Percentiles rank a stretch among this genome's conserved stretches.
Evolutionary conservation across 1,284 basidiomycete species (phyloP).

Genomic region (Phenoliferia sp.): DNA sequence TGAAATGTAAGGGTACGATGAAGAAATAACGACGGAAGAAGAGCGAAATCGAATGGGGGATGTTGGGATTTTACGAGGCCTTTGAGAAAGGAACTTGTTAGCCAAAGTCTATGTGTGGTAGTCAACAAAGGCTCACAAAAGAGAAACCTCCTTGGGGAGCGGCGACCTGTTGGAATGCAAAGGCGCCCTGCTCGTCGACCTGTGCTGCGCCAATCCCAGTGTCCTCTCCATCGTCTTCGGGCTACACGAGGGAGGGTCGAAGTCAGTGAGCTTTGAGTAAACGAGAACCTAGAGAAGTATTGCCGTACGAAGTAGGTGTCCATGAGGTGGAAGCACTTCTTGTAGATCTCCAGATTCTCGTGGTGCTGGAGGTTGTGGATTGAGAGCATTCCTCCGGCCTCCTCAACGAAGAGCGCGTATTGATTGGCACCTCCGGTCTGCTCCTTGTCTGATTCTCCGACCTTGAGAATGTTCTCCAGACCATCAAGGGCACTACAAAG

Average conservation of each 20-base stretch:
- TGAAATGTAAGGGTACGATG: no score
- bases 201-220: slow-evolving; percentile 71
- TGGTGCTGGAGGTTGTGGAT: slow-evolving; percentile 99
- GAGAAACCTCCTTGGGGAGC: slow-evolving; percentile 93
- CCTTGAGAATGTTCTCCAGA: slow-evolving; percentile 96
- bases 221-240: slow-evolving; percentile 51
- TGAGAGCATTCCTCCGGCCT: slow-evolving; percentile 96
- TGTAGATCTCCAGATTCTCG: slow-evolving; percentile 98
- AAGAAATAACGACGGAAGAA: no score
- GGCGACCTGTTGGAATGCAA: slow-evolving; percentile 67
- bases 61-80: not conserved
- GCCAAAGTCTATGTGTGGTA: not conserved
- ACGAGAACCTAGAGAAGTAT: not conserved
- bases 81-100: not conserved
- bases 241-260: slow-evolving; percentile 35
- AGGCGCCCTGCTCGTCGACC: slow-evolving; percentile 72
- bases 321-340: slow-evolving; percentile 99
- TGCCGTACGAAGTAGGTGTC: slow-evolving; percentile 61
- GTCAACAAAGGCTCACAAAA: slow-evolving; percentile 52
- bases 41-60: no score
- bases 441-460: slow-evolving; percentile 93
- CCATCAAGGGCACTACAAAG: slow-evolving; percentile 71
- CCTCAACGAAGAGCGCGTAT: slow-evolving; percentile 92
- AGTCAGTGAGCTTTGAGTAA: not conserved
- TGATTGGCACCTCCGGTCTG: slow-evolving; percentile 78